A percentile compares a stretch with the other conserved stretches of the same genome.
Conservation (phyloP, 768 basidiomycete species). For the Trametes meyenii region DNA sequence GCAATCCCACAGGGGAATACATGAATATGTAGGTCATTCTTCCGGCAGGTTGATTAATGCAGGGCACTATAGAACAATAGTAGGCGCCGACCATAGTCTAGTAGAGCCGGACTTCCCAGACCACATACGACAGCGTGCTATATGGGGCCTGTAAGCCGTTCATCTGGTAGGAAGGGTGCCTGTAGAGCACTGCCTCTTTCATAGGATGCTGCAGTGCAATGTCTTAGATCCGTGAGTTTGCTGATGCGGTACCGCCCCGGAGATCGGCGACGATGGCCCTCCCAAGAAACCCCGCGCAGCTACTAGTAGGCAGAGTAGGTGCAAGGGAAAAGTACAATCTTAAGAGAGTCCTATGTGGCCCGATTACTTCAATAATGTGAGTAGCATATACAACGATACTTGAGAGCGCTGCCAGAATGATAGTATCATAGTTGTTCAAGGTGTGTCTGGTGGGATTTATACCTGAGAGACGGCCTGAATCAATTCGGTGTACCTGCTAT, state of each 20-base stretch:
- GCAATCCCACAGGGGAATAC: too few species aligned
- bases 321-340: neutral
- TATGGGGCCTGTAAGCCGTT: too few species aligned
- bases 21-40: too few species aligned
- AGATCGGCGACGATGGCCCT: neutral
- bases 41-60: too few species aligned
- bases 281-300: constrained; percentile 25
- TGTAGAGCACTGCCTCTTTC: too few species aligned
- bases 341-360: constrained; percentile 27
- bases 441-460: constrained; percentile 36
- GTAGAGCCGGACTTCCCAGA: too few species aligned
- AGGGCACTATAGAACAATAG: too few species aligned
- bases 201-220: too few species aligned
- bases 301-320: constrained; percentile 9
- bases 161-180: too few species aligned
- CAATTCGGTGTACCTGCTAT: constrained; percentile 24
- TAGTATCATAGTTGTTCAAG: constrained; percentile 54
- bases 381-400: neutral
- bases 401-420: neutral
- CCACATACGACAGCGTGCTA: too few species aligned
- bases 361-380: constrained; percentile 31
- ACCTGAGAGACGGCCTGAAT: neutral
- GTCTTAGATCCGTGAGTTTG: too few species aligned
- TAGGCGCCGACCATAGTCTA: too few species aligned
- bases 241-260: neutral